Evolutionary conservation across 257 asterid species (phyloP).

Genomic region (Asclepias syriaca): DNA sequence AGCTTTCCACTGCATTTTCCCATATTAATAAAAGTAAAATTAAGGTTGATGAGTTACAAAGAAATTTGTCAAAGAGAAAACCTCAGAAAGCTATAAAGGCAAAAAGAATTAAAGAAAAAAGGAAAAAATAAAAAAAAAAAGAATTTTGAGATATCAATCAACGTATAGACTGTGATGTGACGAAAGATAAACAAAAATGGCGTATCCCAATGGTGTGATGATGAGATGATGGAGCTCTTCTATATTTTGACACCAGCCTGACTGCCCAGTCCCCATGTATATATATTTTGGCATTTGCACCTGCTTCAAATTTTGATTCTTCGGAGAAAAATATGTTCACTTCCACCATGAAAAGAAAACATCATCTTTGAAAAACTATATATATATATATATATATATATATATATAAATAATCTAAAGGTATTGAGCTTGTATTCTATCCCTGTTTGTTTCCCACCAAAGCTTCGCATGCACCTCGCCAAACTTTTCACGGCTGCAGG

Average conservation of each 20-base stretch:
- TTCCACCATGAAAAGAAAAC: neutral
- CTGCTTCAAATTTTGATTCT: neutral
- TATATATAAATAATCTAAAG: conserved; percentile 29
- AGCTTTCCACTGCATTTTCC: neutral
- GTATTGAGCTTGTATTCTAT: conserved; percentile 85
- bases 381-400: no score
- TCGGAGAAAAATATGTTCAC: neutral
- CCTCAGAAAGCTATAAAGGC: neutral
- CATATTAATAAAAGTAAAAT: neutral
- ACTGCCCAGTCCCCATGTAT: neutral
- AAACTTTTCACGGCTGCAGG: conserved; percentile 70
- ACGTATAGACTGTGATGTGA: conserved; percentile 6
- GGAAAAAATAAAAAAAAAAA: neutral
- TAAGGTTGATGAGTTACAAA: neutral
- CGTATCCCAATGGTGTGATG: neutral
- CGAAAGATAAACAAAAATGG: conserved; percentile 12
- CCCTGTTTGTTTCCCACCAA: conserved; percentile 98
- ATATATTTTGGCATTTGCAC: neutral
- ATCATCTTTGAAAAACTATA: neutral
- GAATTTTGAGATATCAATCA: conserved; percentile 15
- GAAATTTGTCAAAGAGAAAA: no score
- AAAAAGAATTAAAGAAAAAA: neutral
- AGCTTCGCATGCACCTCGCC: conserved; percentile 86
- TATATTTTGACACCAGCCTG: neutral
- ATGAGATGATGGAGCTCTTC: neutral